Base-by-base conservation (phyloP, 768 basidiomycete genomes). In the Rhizopogon vesiculosus region DNA sequence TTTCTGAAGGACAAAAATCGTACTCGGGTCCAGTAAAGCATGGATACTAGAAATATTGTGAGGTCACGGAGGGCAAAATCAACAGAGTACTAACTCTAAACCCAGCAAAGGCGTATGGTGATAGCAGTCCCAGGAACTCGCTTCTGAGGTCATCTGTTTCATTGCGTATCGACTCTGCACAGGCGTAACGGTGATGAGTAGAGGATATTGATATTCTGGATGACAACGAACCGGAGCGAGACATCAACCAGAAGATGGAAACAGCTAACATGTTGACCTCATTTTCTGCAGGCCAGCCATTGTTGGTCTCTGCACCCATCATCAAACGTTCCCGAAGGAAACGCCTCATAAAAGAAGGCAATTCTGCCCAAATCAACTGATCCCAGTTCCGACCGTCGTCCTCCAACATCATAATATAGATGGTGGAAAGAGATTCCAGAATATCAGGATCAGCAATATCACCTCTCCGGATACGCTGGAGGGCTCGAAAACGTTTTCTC, bases 401-500 rank as follows among this genome's bases (percentile, higher is more conserved):
- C 58, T 85, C 83, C 33, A 83, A 74, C 42, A 84, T 68, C 81
- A 87, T 84, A 38, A 79, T 64, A 62, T 80, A 84, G 51, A 80
- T 75, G 0, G 75, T 75, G 71, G 80, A 80, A 31, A 87, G 65
- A 10, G 76, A 76, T 55, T 80, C 75, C 0, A 67, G 70, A 8
- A 82, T 63, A 15, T 59, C 53, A 29, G 73, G 66, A 56, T 74
- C 62, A 59, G 74, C 66, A 29, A 78, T 54, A 2, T 67, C 63
- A 3, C 69, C 68, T n/a, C 58, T 60, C 19, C 74, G 75, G 65
- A 85, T 73, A 51, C 76, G 63, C 13, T 76, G 72, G n/a, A 83
- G 71, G 0, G 77, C 76, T 1, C 53, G 56, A 55, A 74, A 76
- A 1, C 84, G 76, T 25, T 74, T 73, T 43, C 67, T 66, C 33